phyloP scores from a whole-genome alignment of 371 early-diverging fungal species.

The Circinella umbellata region DNA sequence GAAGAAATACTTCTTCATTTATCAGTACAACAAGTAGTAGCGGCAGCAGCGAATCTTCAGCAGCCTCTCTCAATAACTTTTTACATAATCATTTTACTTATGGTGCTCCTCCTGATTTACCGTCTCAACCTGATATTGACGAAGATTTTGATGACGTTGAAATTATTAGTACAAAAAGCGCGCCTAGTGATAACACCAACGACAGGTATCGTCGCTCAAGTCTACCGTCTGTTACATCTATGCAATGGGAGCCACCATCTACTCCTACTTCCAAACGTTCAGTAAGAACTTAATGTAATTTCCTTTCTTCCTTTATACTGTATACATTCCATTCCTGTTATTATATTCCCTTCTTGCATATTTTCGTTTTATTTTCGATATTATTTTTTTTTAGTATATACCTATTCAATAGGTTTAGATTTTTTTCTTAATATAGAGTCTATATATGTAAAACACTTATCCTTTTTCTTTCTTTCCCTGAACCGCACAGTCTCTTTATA shows the following conservation, averaged over 20 bases:
- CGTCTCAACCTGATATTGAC: background rate
- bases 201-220: conserved; percentile 13
- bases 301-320: background rate
- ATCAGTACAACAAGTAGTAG: conserved; percentile 5
- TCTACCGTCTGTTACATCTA: conserved; percentile 6
- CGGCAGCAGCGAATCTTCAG: conserved; percentile 5
- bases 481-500: too few species aligned
- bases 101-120: background rate
- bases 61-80: conserved; percentile 5
- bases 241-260: background rate
- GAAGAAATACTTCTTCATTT: background rate
- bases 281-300: background rate
- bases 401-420: background rate
- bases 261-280: conserved; percentile 7
- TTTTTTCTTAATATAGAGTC: background rate
- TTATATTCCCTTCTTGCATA: background rate
- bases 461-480: background rate
- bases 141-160: background rate
- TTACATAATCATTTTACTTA: conserved; percentile 11
- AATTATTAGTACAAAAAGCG: conserved; percentile 2
- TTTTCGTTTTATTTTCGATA: too few species aligned
- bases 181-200: background rate
- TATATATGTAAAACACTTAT: conserved; percentile 6
- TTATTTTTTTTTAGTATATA: conserved; percentile 7
- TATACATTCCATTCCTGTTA: background rate